phyloP scores from a whole-genome alignment of 2,329 filamentous ascomycete genomes.

The Diaporthe sp. region DNA sequence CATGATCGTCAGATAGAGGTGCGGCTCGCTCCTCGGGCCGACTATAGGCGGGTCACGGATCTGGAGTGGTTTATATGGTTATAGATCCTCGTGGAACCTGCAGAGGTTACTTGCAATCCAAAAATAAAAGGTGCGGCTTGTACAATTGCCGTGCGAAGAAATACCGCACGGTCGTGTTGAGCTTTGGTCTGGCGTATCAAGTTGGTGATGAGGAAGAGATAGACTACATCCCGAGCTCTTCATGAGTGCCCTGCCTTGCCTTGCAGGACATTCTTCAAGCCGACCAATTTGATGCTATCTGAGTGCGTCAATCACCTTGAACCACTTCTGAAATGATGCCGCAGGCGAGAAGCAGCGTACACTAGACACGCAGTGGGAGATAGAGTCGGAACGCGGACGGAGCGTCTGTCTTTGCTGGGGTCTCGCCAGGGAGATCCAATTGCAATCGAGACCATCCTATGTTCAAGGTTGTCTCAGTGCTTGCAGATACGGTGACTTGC shows the following conservation, averaged over 20 bases:
- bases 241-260: slow-evolving; percentile 45
- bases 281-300: neutral
- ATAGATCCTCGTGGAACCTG: slow-evolving; percentile 16
- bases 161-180: slow-evolving; percentile 68
- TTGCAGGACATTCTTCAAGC: neutral
- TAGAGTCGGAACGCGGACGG: neutral
- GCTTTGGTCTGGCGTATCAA: slow-evolving; percentile 60
- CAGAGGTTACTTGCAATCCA: slow-evolving; percentile 29
- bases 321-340: slow-evolving; percentile 13
- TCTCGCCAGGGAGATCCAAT: neutral
- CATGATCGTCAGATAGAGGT: slow-evolving; percentile 66
- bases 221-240: slow-evolving; percentile 46
- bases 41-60: slow-evolving; percentile 13
- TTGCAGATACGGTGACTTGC: neutral
- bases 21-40: slow-evolving; percentile 42
- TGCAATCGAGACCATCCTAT: neutral
- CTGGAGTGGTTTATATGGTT: slow-evolving; percentile 4
- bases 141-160: slow-evolving; percentile 58
- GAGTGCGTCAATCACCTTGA: neutral
- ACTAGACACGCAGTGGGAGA: neutral
- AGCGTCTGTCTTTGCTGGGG: neutral
- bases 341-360: slow-evolving; percentile 64
- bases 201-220: slow-evolving; percentile 57
- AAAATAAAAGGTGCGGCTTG: slow-evolving; percentile 46
- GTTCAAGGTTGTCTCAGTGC: neutral